Conservation (phyloP, 306 rosid genomes). For the Quercus wislizeni region DNA sequence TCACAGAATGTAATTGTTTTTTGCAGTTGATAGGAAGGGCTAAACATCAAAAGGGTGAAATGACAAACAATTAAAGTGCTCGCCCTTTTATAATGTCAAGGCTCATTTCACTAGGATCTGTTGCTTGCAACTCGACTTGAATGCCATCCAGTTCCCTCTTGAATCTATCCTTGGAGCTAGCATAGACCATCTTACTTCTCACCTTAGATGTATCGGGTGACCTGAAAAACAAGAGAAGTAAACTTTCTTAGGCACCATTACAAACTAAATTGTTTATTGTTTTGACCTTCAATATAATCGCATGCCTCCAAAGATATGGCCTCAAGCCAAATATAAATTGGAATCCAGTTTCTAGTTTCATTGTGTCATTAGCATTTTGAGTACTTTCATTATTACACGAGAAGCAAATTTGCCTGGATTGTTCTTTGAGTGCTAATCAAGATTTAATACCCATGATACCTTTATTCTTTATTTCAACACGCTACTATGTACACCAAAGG, state of each 20-base stretch:
- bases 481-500: not conserved
- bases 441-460: not conserved
- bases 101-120: slow-evolving; percentile 75
- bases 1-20: not conserved
- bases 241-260: too few relatives aligned
- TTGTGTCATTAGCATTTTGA: too few relatives aligned
- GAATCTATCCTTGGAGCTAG: slow-evolving; percentile 71
- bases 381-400: too few relatives aligned
- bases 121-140: slow-evolving; percentile 69
- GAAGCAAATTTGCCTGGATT: not conserved
- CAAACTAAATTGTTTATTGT: not conserved
- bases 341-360: not conserved
- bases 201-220: slow-evolving; percentile 56
- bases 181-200: slow-evolving; percentile 73
- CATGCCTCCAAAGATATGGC: not conserved
- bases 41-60: not conserved
- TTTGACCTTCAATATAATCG: too few relatives aligned
- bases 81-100: slow-evolving; percentile 52
- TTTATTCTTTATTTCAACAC: not conserved
- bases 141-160: slow-evolving; percentile 77
- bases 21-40: not conserved
- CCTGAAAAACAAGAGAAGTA: slow-evolving; percentile 24
- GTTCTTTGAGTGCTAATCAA: not conserved
- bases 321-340: too few relatives aligned
- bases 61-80: slow-evolving; percentile 31